phyloP scores from a whole-genome alignment of 2,329 filamentous ascomycete species.

The Akanthomyces dipterigenus region DNA sequence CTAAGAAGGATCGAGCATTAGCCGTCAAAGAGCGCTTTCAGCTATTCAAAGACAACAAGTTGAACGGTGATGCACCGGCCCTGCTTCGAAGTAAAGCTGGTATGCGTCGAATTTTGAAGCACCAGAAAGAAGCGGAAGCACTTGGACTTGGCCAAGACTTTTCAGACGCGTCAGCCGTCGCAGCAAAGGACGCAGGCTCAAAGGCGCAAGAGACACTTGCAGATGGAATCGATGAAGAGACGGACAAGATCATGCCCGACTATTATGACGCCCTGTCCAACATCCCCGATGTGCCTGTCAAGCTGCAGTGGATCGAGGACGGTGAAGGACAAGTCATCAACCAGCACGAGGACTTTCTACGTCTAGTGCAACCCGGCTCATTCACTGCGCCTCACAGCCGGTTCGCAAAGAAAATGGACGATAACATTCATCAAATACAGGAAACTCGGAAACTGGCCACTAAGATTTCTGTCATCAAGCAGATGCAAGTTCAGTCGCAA shows the following conservation, averaged over 20 bases:
- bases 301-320: slow-evolving; percentile 83
- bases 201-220: slow-evolving; percentile 68
- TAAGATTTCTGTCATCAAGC: slow-evolving; percentile 96
- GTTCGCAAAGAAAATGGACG: slow-evolving; percentile 73
- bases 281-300: slow-evolving; percentile 75
- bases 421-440: slow-evolving; percentile 91
- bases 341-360: slow-evolving; percentile 76
- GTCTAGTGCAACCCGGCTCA: slow-evolving; percentile 64
- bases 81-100: slow-evolving; percentile 76
- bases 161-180: slow-evolving; percentile 29
- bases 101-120: slow-evolving; percentile 82
- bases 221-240: slow-evolving; percentile 88
- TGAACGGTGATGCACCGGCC: slow-evolving; percentile 84
- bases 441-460: slow-evolving; percentile 93
- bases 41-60: slow-evolving; percentile 75
- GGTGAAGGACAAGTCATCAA: slow-evolving; percentile 83
- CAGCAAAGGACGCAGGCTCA: slow-evolving; percentile 41
- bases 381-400: slow-evolving; percentile 71
- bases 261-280: slow-evolving; percentile 87
- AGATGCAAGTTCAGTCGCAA: slow-evolving; percentile 98
- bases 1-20: slow-evolving; percentile 86
- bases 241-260: slow-evolving; percentile 79
- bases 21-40: slow-evolving; percentile 80
- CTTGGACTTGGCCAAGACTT: slow-evolving; percentile 33
- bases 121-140: slow-evolving; percentile 62